Percentiles rank a stretch among this genome's conserved stretches.
Evolutionary conservation across 768 basidiomycete species (phyloP).

Genomic region (Jaapia argillacea): DNA sequence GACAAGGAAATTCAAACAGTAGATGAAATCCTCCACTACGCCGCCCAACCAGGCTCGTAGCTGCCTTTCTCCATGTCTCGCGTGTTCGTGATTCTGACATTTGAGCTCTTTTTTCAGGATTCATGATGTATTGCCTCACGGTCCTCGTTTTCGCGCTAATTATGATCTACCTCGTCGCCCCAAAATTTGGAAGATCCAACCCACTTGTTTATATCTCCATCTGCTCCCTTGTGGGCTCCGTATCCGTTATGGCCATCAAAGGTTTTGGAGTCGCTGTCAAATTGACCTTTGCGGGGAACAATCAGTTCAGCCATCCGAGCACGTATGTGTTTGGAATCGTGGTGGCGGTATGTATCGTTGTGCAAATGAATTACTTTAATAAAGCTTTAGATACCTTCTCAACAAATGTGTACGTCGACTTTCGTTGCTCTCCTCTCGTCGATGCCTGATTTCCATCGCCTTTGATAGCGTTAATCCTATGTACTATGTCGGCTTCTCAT

Average conservation of each 20-base stretch:
- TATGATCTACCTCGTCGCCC: constrained; percentile 83
- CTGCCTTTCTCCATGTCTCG: neutral
- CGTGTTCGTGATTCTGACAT: neutral
- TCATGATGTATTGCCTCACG: constrained; percentile 82
- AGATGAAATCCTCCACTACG: constrained; percentile 86
- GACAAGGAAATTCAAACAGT: constrained; percentile 91
- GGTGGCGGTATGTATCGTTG: constrained; percentile 74
- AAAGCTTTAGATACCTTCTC: constrained; percentile 96
- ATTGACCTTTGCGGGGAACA: constrained; percentile 85
- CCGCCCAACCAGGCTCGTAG: constrained; percentile 78
- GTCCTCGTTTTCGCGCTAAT: constrained; percentile 72
- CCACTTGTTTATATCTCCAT: constrained; percentile 93
- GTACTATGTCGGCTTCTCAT: constrained; percentile 96
- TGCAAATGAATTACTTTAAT: constrained; percentile 97
- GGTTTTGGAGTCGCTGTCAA: constrained; percentile 97
- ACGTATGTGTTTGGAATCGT: constrained; percentile 94
- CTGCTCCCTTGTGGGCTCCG: constrained; percentile 90
- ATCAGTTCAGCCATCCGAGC: constrained; percentile 89
- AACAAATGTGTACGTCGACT: constrained; percentile 79
- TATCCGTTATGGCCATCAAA: constrained; percentile 99
- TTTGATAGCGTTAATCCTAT: constrained; percentile 84
- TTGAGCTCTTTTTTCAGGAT: constrained; percentile 58
- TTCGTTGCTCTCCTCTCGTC: neutral
- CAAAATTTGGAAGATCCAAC: constrained; percentile 77
- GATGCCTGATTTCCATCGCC: constrained; percentile 1